Conservation (phyloP, 495 filamentous ascomycete species). For the Friedmanniomyces simplex region DNA sequence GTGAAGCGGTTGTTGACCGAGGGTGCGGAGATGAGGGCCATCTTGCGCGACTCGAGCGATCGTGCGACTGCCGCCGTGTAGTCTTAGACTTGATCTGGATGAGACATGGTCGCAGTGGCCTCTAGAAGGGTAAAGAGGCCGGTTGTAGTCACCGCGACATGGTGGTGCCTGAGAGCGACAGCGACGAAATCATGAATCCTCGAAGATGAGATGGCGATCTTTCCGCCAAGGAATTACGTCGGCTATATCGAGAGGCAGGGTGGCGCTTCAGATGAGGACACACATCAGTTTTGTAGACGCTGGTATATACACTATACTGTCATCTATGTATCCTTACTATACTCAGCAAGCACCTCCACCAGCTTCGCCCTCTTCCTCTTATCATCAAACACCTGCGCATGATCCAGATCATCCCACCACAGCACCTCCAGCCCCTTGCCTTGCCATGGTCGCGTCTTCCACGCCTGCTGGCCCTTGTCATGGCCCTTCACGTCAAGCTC, state of each 20-base stretch:
- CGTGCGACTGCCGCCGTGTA: background rate
- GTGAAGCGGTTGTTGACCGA: slow-evolving; percentile 15
- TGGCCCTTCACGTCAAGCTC: slow-evolving; percentile 13
- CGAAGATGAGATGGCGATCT: background rate
- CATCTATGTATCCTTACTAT: background rate
- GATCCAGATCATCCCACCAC: slow-evolving; percentile 54
- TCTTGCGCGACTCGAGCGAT: background rate
- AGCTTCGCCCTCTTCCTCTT: slow-evolving; percentile 27
- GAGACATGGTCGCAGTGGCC: background rate
- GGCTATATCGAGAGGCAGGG: background rate
- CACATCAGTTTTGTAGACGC: background rate
- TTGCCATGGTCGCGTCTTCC: slow-evolving; percentile 38
- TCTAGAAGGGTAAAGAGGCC: background rate
- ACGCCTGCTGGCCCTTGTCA: slow-evolving; percentile 20
- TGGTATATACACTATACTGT: background rate
- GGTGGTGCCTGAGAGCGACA: background rate
- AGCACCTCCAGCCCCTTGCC: slow-evolving; percentile 47
- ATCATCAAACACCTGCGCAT: slow-evolving; percentile 57
- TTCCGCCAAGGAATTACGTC: background rate
- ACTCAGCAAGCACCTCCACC: slow-evolving; percentile 17
- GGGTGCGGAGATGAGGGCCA: slow-evolving; percentile 7
- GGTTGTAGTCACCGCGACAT: background rate
- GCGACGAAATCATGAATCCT: background rate
- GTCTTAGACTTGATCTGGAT: background rate
- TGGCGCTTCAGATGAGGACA: too few species aligned